phyloP scores from a whole-genome alignment of 306 rosid species.

The Rubus idaeus region DNA sequence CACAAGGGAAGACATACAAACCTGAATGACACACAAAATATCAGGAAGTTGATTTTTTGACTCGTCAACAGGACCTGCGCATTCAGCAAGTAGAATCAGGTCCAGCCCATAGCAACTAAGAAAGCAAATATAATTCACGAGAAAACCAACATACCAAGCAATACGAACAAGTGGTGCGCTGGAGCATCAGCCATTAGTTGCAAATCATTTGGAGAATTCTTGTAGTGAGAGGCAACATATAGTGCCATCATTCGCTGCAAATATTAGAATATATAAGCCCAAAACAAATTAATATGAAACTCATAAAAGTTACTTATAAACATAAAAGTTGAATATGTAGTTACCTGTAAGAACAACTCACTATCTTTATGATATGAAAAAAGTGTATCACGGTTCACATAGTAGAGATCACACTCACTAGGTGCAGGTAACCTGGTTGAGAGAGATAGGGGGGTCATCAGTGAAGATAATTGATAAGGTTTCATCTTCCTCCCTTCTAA shows the following conservation, averaged over 20 bases:
- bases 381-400: constrained; percentile 94
- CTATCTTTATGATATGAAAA: constrained; percentile 91
- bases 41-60: constrained; percentile 93
- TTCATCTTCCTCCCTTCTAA: constrained; percentile 12
- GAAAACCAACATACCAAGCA: constrained; percentile 68
- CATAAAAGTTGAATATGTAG: neutral
- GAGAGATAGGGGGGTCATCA: constrained; percentile 20
- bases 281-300: constrained; percentile 7
- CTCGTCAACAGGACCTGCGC: constrained; percentile 91
- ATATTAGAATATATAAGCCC: constrained; percentile 32
- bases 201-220: constrained; percentile 95
- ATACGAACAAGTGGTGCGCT: constrained; percentile 91
- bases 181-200: constrained; percentile 99
- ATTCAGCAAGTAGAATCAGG: constrained; percentile 27
- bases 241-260: constrained; percentile 98
- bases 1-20: constrained; percentile 28
- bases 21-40: constrained; percentile 97
- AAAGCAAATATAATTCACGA: constrained; percentile 11
- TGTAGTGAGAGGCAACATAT: constrained; percentile 95
- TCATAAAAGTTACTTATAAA: neutral
- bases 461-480: constrained; percentile 15
- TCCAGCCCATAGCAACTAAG: constrained; percentile 5
- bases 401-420: constrained; percentile 82
- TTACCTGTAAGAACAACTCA: constrained; percentile 95
- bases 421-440: constrained; percentile 76